Base-by-base conservation (phyloP, 495 filamentous ascomycete genomes). In the Penicillium desertorum region DNA sequence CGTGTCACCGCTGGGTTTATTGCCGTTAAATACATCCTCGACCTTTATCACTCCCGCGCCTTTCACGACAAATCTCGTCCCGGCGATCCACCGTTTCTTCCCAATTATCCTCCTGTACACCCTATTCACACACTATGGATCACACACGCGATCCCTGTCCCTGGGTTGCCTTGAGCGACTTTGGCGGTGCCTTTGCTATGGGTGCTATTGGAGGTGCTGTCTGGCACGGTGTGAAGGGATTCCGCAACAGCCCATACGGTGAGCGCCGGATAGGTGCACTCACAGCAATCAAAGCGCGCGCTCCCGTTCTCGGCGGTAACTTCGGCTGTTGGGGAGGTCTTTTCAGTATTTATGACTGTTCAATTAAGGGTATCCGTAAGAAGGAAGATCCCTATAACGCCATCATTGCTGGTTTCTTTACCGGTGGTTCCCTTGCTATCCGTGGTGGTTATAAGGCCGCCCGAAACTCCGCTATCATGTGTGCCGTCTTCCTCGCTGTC, bases 371-470 rank as follows among this genome's bases (percentile, higher is more conserved):
- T 44, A 77, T 96, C 37, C 79, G 94, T 59, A 89, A 94, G 77
- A 98, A 96, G 86, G 93, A 98, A 71, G 93, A 98, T 70, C 92
- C 94, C 32, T 97, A 88, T 77, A 97, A 97, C 78, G 90, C 91
- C 59, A 96, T 92, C 59, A 89, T 95, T 59, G 94, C 94, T 32
- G 94, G 94, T 58, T 97, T 97, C 82, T 92, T 97, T 72, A 98
- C 94, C 19, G 94, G 94, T 66, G 95, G 94, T 61, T 77, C 94
- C 14, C 79, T 98, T 19, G 94, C 94, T 22, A 80, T 97, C 45
- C 84, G 94, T 75, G 95, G 94, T 66, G 95, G 94, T 48, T 81
- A 86, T 62, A 90, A 88, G 74, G 90, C 93, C 36, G 89, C 91
- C 19, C 80, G 94, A 59, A 98, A 98, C 76, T 90, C 89, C 36